A percentile compares a stretch with the other conserved stretches of the same genome.
These are phyloP conservation scores for Trichoderma sp. DNA, from an alignment of 2,329 filamentous ascomycete genomes.

Conservation along the genomic window DNA sequence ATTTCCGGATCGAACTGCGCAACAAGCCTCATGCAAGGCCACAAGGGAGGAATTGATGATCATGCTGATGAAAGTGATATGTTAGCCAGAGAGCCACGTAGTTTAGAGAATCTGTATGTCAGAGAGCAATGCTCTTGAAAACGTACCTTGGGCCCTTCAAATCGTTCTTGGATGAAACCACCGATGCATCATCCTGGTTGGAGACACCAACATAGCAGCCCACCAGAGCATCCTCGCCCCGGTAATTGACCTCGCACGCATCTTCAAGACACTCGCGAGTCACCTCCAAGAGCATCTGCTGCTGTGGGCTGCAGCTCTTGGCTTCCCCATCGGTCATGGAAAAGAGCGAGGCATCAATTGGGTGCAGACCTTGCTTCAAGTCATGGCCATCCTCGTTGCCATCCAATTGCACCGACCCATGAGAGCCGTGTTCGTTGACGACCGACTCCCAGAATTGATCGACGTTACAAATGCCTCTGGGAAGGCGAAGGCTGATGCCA, in stretches of 20 bases:
- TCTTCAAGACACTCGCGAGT: slow-evolving; percentile 30
- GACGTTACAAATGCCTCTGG: slow-evolving; percentile 33
- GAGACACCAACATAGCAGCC: slow-evolving; percentile 36
- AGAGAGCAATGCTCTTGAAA: not conserved
- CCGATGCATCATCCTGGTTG: slow-evolving; percentile 30
- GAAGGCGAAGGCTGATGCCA: slow-evolving; percentile 38
- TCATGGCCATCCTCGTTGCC: slow-evolving; percentile 30
- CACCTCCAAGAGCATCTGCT: slow-evolving; percentile 34
- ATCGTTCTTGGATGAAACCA: slow-evolving; percentile 5
- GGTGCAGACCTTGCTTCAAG: slow-evolving; percentile 30
- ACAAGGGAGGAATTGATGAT: not conserved
- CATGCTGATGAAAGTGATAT: not conserved
- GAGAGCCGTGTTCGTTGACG: slow-evolving; percentile 30
- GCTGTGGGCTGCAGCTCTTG: slow-evolving; percentile 35
- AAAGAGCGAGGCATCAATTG: slow-evolving; percentile 38
- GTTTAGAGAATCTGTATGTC: not conserved
- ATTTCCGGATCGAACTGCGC: slow-evolving; percentile 17
- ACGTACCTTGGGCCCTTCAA: slow-evolving; percentile 22
- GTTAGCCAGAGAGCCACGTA: not conserved
- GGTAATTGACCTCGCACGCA: slow-evolving; percentile 33
- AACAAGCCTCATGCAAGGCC: slow-evolving; percentile 23
- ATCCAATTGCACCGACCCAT: slow-evolving; percentile 28
- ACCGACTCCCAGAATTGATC: slow-evolving; percentile 37
- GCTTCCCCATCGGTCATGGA: slow-evolving; percentile 33
- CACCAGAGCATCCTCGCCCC: slow-evolving; percentile 31